Percentiles rank a stretch among this genome's conserved stretches.
Evolutionary conservation across 108 stramenopile genomes (phyloP).

Genomic region (Schizochytrium sp.): DNA sequence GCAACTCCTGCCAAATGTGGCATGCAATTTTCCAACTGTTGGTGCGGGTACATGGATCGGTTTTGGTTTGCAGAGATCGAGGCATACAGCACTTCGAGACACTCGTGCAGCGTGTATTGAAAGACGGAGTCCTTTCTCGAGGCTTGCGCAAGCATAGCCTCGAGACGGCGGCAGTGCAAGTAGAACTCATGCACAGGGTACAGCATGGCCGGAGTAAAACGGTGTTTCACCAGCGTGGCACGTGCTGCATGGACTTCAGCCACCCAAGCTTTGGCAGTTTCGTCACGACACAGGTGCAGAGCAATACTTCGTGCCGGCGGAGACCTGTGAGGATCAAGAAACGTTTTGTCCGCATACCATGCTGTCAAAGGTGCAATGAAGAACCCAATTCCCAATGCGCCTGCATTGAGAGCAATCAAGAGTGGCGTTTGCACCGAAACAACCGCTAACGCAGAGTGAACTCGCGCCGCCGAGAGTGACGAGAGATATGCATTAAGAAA

Average conservation of each 20-base stretch:
- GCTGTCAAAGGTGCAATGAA: background rate
- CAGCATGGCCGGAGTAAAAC: background rate
- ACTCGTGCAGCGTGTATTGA: background rate
- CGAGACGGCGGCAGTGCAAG: background rate
- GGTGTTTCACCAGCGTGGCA: background rate
- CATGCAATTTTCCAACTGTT: background rate
- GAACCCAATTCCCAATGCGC: background rate
- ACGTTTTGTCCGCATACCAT: background rate
- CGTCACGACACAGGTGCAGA: background rate
- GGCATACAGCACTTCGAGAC: background rate
- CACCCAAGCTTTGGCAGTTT: background rate
- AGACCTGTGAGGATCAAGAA: background rate
- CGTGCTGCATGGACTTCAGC: background rate
- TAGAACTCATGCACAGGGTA: background rate
- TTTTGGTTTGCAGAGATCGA: background rate
- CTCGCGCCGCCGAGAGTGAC: background rate
- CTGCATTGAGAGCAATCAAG: background rate
- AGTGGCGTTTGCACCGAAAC: background rate
- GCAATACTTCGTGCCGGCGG: background rate
- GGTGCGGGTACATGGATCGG: background rate
- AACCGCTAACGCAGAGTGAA: background rate
- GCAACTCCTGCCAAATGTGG: background rate
- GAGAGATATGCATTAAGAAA: background rate
- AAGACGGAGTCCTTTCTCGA: background rate
- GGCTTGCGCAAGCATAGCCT: background rate